Evolutionary conservation across 108 stramenopile genomes (phyloP), one percentile per base, ranked within the genome.

Genomic region (Fragilariopsis cylindrus): DNA sequence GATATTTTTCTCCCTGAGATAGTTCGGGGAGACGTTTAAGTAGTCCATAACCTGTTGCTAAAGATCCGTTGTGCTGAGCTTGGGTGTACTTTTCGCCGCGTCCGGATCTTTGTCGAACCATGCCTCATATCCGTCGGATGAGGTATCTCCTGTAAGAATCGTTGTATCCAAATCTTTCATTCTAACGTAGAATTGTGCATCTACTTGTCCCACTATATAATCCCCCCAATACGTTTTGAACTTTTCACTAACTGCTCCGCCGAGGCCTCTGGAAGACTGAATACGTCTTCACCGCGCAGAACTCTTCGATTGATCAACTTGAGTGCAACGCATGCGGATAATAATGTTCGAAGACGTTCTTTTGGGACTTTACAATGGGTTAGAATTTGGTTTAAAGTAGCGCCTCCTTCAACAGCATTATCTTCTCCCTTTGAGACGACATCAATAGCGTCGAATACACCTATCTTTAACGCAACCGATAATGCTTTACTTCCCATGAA

Each of bases 401-500:
- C 72, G 18, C 12, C 8, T 30, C 49, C 47, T 40, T 62, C 7
- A 39, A 12, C 41, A 7, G 39, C 21, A 30, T 4, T 30, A 6
- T 30, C 62, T n/a, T 63, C 8, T 41, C 15, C 62, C 43, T 8
- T 63, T 15, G 62, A 5, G 6, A 40, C 57, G 40, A 19, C 46
- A 18, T 69, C 43, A 45, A 75, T 75, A 5, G 65, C 75, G 64
- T 76, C 75, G 62, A 76, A 76, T 5, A 68, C 56, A 1, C 68
- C 68, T 1, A 67, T 6, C 57, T 57, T 54, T n/a, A 76, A 47
- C 0, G 67, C 75, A 21, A 67, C 40, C 45, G 57, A 76, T 12
- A 76, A 47, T 3, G 75, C 75, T 62, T 76, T 56, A 57, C 75
- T 76, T 58, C 75, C 75, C 75, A 76, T 76, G 48, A 76, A 76